Base-by-base conservation (phyloP, 495 filamentous ascomycete species). In the Margaritispora aquatica region DNA sequence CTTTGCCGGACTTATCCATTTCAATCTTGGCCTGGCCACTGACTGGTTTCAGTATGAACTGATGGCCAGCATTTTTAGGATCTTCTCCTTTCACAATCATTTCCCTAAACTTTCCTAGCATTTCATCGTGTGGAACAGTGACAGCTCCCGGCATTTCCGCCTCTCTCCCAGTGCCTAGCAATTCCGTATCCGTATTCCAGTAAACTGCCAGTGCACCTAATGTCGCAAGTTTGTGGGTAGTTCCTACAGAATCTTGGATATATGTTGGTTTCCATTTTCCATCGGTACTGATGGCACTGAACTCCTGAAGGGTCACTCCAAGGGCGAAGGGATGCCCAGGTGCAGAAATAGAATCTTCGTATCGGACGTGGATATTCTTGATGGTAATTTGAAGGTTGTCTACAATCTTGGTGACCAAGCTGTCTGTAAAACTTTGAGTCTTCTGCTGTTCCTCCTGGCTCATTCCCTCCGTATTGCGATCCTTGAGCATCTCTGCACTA, bases 331-430 rank as follows among this genome's bases (percentile, higher is more conserved):
- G 92, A 71, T 98, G 95, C 13, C 92, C 91, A 1, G 91, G 91
- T 9, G 93, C 90, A 38, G 92, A 90, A 62, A 97, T 88, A n/a
- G 92, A 89, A 70, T 98, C 94, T 70, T 98, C 94, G 71, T 97
- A 98, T 60, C 94, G 88, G 51, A 98, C 81, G 70, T 98, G 94
- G 52, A 98, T 95, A 68, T 97, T 97, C 79, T 96, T 97, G 70
- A 98, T 87, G 22, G 86, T 95, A 57, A 98, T 88, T 71, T 98
- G 94, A 31, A 98, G 80, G 68, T 98, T 98, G 76, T 98, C 93
- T 62, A 97, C 89, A 65, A 98, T 95, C 63, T 94, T 96, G 22
- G 94, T 96, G 31, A 92, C 84, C 58, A 98, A 73, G 70, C 91
- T 97, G 64, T 94, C 86, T 17, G 93, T 96, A 70, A 98, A 98